Evolutionary conservation across 2,329 filamentous ascomycete genomes (phyloP), one percentile per base, ranked within the genome.

Genomic region (Talaromyces rugulosus): DNA sequence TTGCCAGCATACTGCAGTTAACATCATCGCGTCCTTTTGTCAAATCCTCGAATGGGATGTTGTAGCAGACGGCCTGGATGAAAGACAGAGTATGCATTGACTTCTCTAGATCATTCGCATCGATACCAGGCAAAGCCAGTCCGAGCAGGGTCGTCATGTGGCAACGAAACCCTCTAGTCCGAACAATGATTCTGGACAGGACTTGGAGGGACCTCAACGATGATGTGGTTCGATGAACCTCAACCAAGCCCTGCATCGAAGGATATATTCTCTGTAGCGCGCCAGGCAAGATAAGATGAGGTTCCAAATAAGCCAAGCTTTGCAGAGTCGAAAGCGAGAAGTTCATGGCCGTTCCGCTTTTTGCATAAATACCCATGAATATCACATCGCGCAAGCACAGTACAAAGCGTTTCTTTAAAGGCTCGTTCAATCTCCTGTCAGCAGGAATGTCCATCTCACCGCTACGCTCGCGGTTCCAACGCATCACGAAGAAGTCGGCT

Each of bases 281-380:
- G 50, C 96, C 95, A 0, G 95, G 95, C 1, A 99, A 82, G 63
- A 99, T 94, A 68, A 98, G 81, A 68, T 92, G 88, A 0, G 95
- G 96, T 73, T 99, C 94, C 53, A 99, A 82, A 70, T 90, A 97
- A 2, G 95, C 90, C 59, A 99, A 80, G 60, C 91, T 90, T 74
- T 98, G 94, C 56, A 99, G 82, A 1, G 94, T 91, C 56, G 90
- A 92, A 66, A 97, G 87, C 66, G 94, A 96, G 80, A 93, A 96
- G 75, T 89, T 93, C 72, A 96, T 92, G 3, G 95, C 89, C 56
- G 92, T 93, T 62, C 87, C 89, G 74, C 93, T 96, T 82, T 99
- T 99, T 59, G 93, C 91, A 75, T 97, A 99, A 56, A 99, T 89
- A 31, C 95, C 95, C 93, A 99, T 97, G 75, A 97, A 99, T 4